A percentile compares a stretch with the other conserved stretches of the same genome.
Evolutionary conservation across 192 early-diverging fungal genomes (phyloP).

Genomic region (Coemansia sp.): DNA sequence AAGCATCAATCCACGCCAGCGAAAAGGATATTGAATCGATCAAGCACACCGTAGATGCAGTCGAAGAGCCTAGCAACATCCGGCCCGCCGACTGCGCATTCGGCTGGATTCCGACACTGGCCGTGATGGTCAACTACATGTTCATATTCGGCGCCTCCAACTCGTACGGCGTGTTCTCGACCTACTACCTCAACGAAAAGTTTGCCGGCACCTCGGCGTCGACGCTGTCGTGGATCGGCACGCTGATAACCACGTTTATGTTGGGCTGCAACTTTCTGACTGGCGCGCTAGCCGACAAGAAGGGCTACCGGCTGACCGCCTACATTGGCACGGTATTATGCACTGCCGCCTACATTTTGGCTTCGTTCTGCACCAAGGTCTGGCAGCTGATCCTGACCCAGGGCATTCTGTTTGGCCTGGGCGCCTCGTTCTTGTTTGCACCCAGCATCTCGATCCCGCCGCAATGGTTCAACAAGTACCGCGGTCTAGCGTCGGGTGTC

Average conservation of each 20-base stretch:
- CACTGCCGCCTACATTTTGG: slow-evolving; percentile 28
- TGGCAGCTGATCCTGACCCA: slow-evolving; percentile 73
- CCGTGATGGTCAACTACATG: slow-evolving; percentile 54
- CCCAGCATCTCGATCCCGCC: slow-evolving; percentile 56
- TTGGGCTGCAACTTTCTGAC: slow-evolving; percentile 21
- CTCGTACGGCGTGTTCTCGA: slow-evolving; percentile 42
- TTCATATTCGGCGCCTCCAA: slow-evolving; percentile 37
- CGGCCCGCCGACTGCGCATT: slow-evolving; percentile 27
- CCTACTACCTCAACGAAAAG: slow-evolving; percentile 40
- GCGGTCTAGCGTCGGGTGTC: slow-evolving; percentile 58
- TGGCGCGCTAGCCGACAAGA: slow-evolving; percentile 33
- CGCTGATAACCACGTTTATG: slow-evolving; percentile 30
- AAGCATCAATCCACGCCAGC: not conserved
- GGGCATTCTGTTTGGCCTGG: slow-evolving; percentile 60
- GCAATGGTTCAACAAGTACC: slow-evolving; percentile 58
- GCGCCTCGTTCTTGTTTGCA: slow-evolving; percentile 53
- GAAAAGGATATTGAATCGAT: not conserved
- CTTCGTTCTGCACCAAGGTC: slow-evolving; percentile 40
- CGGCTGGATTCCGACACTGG: slow-evolving; percentile 40
- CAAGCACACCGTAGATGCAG: not conserved
- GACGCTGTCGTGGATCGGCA: slow-evolving; percentile 39
- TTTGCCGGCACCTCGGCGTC: slow-evolving; percentile 29
- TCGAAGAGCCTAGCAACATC: not conserved
- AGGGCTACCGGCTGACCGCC: slow-evolving; percentile 26
- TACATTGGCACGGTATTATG: slow-evolving; percentile 37